phyloP scores from a whole-genome alignment of 768 basidiomycete genomes.

The Leccinum aurantiacum region DNA sequence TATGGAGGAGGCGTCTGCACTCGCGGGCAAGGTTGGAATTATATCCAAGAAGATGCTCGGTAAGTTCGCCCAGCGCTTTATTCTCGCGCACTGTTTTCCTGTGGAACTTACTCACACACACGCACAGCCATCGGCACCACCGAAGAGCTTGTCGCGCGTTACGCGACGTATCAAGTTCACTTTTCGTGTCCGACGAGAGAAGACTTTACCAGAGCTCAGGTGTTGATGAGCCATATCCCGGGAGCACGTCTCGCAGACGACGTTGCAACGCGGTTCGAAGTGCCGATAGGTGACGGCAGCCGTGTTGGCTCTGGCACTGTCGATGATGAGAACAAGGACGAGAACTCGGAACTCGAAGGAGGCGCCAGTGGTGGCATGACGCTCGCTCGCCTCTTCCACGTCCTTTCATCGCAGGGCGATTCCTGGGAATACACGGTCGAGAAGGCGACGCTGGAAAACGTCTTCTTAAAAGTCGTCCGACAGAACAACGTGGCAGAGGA shows the following conservation, averaged over 20 bases:
- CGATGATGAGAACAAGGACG: background rate
- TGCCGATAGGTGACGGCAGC: slow-evolving; percentile 44
- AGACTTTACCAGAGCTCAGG: slow-evolving; percentile 55
- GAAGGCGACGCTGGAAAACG: slow-evolving; percentile 66
- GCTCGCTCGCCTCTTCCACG: slow-evolving; percentile 58
- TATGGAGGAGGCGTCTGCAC: slow-evolving; percentile 81
- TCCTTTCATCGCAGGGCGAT: slow-evolving; percentile 50
- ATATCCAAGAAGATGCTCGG: slow-evolving; percentile 70
- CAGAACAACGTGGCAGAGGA: slow-evolving; percentile 58
- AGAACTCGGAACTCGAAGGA: background rate
- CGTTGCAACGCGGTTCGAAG: slow-evolving; percentile 74
- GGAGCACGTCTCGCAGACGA: slow-evolving; percentile 68
- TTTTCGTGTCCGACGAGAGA: slow-evolving; percentile 66
- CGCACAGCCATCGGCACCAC: slow-evolving; percentile 63
- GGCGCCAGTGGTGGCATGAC: slow-evolving; percentile 34
- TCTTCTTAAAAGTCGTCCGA: slow-evolving; percentile 69
- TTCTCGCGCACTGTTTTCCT: background rate
- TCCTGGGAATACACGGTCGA: slow-evolving; percentile 72
- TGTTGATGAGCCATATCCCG: slow-evolving; percentile 61
- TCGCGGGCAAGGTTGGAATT: slow-evolving; percentile 76
- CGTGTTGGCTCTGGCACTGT: background rate
- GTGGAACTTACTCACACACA: background rate
- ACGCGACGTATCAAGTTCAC: slow-evolving; percentile 76
- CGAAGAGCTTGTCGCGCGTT: slow-evolving; percentile 59
- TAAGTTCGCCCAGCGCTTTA: slow-evolving; percentile 31